Conservation (phyloP, 177 flowering plant genomes). For the Telopea speciosissima region DNA sequence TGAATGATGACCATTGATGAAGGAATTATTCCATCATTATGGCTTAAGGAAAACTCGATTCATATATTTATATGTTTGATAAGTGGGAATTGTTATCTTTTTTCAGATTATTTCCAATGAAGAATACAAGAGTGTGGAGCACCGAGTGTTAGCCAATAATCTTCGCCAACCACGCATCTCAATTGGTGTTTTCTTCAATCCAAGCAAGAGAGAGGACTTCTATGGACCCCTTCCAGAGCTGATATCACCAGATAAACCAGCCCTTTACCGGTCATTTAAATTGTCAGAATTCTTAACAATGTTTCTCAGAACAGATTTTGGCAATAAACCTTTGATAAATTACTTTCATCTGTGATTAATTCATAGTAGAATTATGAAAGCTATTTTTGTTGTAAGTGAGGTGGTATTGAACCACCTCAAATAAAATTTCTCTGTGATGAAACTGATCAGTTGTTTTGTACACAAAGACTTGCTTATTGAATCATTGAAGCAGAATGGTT, state of each 20-base stretch:
- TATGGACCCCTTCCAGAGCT: slow-evolving; percentile 56
- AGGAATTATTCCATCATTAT: no score
- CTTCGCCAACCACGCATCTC: slow-evolving; percentile 40
- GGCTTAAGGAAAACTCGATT: no score
- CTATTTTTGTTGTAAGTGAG: no score
- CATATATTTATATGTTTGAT: background rate
- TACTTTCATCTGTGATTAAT: no score
- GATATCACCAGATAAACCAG: slow-evolving; percentile 42
- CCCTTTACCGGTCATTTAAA: slow-evolving; percentile 31
- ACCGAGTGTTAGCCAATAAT: slow-evolving; percentile 49
- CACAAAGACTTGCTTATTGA: no score
- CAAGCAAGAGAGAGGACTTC: slow-evolving; percentile 29
- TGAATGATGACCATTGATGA: no score
- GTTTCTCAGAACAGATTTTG: slow-evolving; percentile 41
- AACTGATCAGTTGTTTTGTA: no score
- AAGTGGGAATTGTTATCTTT: background rate
- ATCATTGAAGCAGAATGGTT: no score
- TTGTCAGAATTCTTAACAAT: slow-evolving; percentile 30
- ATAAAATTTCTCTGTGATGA: no score
- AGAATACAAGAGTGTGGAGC: slow-evolving; percentile 12
- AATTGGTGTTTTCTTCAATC: slow-evolving; percentile 40
- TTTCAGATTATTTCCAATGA: slow-evolving; percentile 18
- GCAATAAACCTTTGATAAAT: slow-evolving; percentile 30
- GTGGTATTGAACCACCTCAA: no score
- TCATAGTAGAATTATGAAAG: no score